Evolutionary conservation across 140 eudicot genomes (phyloP), one percentile per base, ranked within the genome.

Genomic region (Stevia rebaudiana): DNA sequence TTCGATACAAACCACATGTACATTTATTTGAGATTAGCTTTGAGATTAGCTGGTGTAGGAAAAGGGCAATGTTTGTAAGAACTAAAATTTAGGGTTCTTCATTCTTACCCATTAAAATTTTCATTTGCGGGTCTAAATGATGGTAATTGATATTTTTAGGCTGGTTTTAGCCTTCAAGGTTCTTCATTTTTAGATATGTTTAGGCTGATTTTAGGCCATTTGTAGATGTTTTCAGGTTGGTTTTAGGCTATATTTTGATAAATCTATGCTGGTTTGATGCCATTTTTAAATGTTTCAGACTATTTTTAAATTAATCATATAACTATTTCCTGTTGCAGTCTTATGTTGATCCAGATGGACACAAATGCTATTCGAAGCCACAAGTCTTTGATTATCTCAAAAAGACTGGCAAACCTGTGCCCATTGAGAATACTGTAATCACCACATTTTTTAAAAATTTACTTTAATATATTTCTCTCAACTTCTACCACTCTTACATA

Each of bases 281-380:
- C 33, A 2, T 28, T 18, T 48, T 16, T 48, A 18, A 3, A 48
- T 15, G 54, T 47, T 17, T 3, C 16, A 16, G 16, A 24, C 53
- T 47, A 12, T 25, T 52, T 28, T 28, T 25, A 11, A 6, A 3
- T 56, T 56, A 56, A 31, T n/a, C 42, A 8, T 16, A 31, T 55
- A 31, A 3, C 13, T 56, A 8, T 56, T 16, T 61, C 13, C 39
- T 42, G 13, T 73, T 70, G 73, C 88, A 89, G 97, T 72, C 82
- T 37, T 85, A 63, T 65, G 46, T 75, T 50, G 84, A 76, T 43
- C 69, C 83, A 28, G 48, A 67, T 50, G 94, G 90, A 74, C 72
- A 64, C 71, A 83, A 74, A 71, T 86, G 83, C 68, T 89, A 83
- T 74, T 83, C 95, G 10, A 85, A 81, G 81, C 88, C 95, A 0